These are phyloP conservation scores for Lunasporangiospora selenospora DNA, from an alignment of 192 early-diverging fungal genomes.

Conservation along the genomic window DNA sequence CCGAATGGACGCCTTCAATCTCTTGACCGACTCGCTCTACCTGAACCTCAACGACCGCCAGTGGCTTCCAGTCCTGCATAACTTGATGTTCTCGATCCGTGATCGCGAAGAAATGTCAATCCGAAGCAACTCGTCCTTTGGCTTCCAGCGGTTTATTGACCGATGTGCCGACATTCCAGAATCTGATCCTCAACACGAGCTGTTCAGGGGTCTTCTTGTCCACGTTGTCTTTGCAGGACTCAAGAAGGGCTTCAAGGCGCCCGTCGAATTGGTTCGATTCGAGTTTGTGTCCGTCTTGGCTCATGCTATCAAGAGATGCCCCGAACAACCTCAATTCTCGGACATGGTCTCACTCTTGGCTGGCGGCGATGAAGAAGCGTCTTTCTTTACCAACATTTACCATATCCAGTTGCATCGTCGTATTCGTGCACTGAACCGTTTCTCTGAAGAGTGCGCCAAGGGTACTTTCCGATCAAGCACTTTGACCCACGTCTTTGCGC, in stretches of 20 bases:
- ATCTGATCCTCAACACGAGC: constrained; percentile 29
- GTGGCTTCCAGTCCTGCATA: constrained; percentile 92
- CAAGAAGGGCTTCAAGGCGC: constrained; percentile 68
- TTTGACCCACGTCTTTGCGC: constrained; percentile 79
- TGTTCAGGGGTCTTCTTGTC: constrained; percentile 57
- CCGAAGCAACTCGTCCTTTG: constrained; percentile 80
- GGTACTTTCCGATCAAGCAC: constrained; percentile 56
- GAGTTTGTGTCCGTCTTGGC: constrained; percentile 77
- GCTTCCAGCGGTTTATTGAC: constrained; percentile 75
- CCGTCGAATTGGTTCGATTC: constrained; percentile 63
- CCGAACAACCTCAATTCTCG: constrained; percentile 60
- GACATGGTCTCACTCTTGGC: constrained; percentile 72
- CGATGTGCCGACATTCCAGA: constrained; percentile 44
- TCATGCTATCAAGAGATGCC: constrained; percentile 66
- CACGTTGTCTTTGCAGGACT: constrained; percentile 75
- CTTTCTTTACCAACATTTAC: constrained; percentile 94
- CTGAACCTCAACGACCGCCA: constrained; percentile 66
- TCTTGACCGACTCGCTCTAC: constrained; percentile 76
- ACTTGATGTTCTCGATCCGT: constrained; percentile 82
- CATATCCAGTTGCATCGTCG: constrained; percentile 97
- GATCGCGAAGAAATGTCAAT: constrained; percentile 89
- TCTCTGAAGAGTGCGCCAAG: constrained; percentile 60
- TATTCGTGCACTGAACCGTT: constrained; percentile 77
- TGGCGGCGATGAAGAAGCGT: constrained; percentile 87
- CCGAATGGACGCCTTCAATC: constrained; percentile 78